Conservation (phyloP, 306 rosid species). For the Leucaena leucocephala region DNA sequence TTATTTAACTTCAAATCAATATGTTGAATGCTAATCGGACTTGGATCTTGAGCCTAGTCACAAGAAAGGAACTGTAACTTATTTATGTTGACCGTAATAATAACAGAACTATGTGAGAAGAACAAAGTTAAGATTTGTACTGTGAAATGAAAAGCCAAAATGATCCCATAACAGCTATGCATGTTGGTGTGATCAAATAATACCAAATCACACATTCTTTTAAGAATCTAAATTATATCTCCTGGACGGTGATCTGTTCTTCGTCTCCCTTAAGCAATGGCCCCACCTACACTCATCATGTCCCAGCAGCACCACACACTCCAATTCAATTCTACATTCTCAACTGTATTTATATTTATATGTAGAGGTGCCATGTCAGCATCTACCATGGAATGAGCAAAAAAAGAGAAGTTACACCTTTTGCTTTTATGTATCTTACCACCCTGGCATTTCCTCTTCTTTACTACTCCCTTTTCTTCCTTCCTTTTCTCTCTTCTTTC, state of each 20-base stretch:
- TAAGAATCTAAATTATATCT: slow-evolving; percentile 37
- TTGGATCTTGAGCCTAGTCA: neutral
- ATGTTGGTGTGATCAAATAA: slow-evolving; percentile 35
- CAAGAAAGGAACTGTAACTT: neutral
- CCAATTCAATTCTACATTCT: slow-evolving; percentile 15
- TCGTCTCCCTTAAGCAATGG: slow-evolving; percentile 54
- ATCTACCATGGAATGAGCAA: slow-evolving; percentile 51
- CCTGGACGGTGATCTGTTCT: slow-evolving; percentile 52
- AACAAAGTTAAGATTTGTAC: slow-evolving; percentile 7
- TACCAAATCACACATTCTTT: slow-evolving; percentile 33
- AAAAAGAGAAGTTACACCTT: slow-evolving; percentile 39
- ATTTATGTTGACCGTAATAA: neutral
- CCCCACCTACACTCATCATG: slow-evolving; percentile 45
- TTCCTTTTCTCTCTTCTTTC: slow-evolving; percentile 48
- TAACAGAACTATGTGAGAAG: neutral
- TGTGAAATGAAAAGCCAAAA: slow-evolving; percentile 11
- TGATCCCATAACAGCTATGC: slow-evolving; percentile 41
- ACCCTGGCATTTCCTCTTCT: slow-evolving; percentile 52
- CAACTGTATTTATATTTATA: neutral
- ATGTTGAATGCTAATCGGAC: neutral
- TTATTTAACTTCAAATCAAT: neutral
- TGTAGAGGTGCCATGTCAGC: slow-evolving; percentile 58
- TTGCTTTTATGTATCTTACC: slow-evolving; percentile 55
- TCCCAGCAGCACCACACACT: slow-evolving; percentile 34
- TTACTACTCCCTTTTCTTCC: slow-evolving; percentile 48